Evolutionary conservation across 2,329 filamentous ascomycete species (phyloP).

Genomic region (Fusarium irregulare): DNA sequence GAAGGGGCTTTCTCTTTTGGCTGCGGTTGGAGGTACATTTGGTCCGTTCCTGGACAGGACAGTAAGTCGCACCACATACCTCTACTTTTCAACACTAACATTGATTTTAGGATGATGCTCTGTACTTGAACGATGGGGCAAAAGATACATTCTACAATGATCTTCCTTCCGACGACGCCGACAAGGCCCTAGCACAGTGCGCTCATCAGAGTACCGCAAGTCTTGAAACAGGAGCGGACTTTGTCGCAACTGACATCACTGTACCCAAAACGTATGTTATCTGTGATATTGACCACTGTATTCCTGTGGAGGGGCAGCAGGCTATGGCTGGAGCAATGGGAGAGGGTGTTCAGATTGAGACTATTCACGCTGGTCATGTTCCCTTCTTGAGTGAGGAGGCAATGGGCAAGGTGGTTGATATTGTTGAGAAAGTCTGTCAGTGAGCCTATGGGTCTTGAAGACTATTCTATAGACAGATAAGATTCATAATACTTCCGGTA

Average conservation of each 20-base stretch:
- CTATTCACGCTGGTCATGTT: neutral
- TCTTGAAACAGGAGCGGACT: slow-evolving; percentile 24
- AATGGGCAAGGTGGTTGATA: neutral
- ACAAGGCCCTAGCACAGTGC: neutral
- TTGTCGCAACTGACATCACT: slow-evolving; percentile 39
- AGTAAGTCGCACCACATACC: neutral
- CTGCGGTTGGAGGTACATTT: neutral
- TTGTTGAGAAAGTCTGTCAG: neutral
- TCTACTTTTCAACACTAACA: too few relatives aligned
- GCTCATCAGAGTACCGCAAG: slow-evolving; percentile 34
- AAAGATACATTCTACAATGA: slow-evolving; percentile 18
- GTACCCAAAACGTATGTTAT: slow-evolving; percentile 45
- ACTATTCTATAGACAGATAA: accelerated
- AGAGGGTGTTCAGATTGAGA: neutral
- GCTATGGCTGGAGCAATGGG: slow-evolving; percentile 34
- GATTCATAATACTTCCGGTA: too few relatives aligned
- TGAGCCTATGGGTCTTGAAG: neutral
- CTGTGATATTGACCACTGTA: slow-evolving; percentile 38
- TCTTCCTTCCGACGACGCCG: neutral
- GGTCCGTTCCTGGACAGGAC: slow-evolving; percentile 12
- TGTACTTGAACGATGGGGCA: slow-evolving; percentile 12
- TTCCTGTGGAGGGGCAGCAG: slow-evolving; percentile 39
- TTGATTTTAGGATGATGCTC: neutral
- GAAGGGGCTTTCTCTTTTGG: neutral
- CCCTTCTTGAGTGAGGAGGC: neutral